Evolutionary conservation across 768 basidiomycete species (phyloP).

Genomic region (Symmetrospora coprosmae): DNA sequence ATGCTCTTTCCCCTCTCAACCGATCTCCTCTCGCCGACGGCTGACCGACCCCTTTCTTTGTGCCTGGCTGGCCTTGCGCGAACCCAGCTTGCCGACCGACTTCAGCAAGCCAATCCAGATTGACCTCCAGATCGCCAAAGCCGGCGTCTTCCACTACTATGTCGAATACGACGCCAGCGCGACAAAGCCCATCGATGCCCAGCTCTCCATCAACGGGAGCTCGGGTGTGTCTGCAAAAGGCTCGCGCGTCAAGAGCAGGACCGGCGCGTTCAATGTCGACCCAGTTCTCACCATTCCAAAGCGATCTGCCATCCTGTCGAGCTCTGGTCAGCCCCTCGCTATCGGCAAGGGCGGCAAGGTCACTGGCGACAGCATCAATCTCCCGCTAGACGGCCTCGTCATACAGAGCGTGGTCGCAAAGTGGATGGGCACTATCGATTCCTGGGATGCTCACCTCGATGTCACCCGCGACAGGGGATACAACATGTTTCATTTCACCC

Average conservation of each 20-base stretch:
- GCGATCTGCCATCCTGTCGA: constrained; percentile 55
- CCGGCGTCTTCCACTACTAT: constrained; percentile 91
- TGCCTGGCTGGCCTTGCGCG: background rate
- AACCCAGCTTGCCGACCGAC: constrained; percentile 59
- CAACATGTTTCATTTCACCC: constrained; percentile 96
- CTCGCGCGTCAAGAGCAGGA: constrained; percentile 60
- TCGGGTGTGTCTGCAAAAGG: constrained; percentile 42
- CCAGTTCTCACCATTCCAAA: constrained; percentile 52
- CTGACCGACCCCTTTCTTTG: background rate
- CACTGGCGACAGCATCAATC: constrained; percentile 40
- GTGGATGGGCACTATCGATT: constrained; percentile 79
- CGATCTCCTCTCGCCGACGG: constrained; percentile 13
- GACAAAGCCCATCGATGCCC: background rate
- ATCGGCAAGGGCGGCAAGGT: constrained; percentile 32
- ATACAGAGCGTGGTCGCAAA: constrained; percentile 87
- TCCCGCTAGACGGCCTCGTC: constrained; percentile 74
- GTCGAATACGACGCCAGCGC: constrained; percentile 54
- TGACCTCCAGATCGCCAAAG: constrained; percentile 88
- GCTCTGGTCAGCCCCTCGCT: constrained; percentile 41
- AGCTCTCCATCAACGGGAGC: background rate
- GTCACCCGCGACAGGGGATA: constrained; percentile 82
- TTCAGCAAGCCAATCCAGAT: constrained; percentile 83
- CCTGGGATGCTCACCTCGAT: constrained; percentile 65
- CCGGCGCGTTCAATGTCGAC: constrained; percentile 39
- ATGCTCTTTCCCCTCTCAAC: constrained; percentile 15